Percentiles rank a stretch among this genome's conserved stretches.
Conservation (phyloP, 176 grass and related monocot species). For the Rhynchospora breviuscula region DNA sequence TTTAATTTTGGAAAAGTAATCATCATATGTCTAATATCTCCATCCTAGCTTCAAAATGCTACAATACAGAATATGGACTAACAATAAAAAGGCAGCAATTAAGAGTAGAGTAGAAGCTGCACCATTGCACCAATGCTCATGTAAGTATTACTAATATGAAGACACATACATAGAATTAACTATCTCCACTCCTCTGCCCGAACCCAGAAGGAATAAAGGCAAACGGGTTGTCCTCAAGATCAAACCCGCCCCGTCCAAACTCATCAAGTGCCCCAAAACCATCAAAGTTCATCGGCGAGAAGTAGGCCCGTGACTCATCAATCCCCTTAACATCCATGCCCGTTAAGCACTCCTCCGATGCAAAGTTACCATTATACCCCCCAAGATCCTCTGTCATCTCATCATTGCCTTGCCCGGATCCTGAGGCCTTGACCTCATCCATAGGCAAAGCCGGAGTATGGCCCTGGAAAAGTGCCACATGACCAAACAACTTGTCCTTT, state of each 20-base stretch:
- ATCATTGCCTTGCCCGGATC: conserved; percentile 33
- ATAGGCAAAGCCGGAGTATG: conserved; percentile 67
- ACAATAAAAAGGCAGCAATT: no score
- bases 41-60: not conserved
- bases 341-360: conserved; percentile 36
- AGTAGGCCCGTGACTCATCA: conserved; percentile 45
- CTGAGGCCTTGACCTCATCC: conserved; percentile 52
- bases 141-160: not conserved
- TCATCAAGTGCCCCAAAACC: conserved; percentile 62
- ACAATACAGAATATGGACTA: not conserved
- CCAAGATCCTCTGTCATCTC: conserved; percentile 27
- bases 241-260: conserved; percentile 49
- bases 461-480: conserved; percentile 79
- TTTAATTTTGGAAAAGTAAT: not conserved
- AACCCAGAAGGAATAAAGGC: conserved; percentile 49
- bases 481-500: conserved; percentile 86
- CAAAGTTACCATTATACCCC: conserved; percentile 30
- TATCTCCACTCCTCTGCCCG: conserved; percentile 43
- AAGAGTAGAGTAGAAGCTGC: not conserved
- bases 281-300: conserved; percentile 66
- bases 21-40: not conserved
- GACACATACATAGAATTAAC: conserved; percentile 26
- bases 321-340: conserved; percentile 52
- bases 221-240: conserved; percentile 54
- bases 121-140: not conserved